Evolutionary conservation across 495 filamentous ascomycete genomes (phyloP), one percentile per base, ranked within the genome.

Genomic region (Penicillium verhagenii): DNA sequence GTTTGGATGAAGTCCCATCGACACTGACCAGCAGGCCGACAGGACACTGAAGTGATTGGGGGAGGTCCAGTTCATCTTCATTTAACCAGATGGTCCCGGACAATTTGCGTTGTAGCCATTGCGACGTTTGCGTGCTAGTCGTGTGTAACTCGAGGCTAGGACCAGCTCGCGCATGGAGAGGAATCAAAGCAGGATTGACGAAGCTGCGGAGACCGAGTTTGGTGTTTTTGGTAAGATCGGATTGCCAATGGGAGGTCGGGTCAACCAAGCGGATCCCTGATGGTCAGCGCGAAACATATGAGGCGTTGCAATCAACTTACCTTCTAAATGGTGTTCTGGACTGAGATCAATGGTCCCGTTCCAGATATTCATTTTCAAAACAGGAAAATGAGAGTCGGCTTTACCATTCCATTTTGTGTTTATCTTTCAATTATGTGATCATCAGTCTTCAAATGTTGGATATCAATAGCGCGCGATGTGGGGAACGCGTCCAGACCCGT

Each of bases 91-190:
- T 46, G 14, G 63, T 56, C 20, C 67, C 65, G 6, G 65, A 57
- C 26, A 69, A 44, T 54, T 70, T 72, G 48, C 47, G 52, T 56
- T 67, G 71, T 25, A 82, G 62, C 77, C 77, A 81, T 71, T 69
- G 63, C 18, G 68, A 64, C 2, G 78, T 74, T 38, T 52, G 56
- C 14, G 59, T 54, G 53, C 75, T 59, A 4, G 29, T 60, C 1
- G 75, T 71, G 54, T 74, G 76, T 19, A 81, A 50, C 57, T 79
- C 75, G 43, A 80, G 69, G 33, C 69, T 78, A 7, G 77, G 78
- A n/a, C 79, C 78, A n/a, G 68, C 71, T 44, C 74, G 73, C 13
- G 77, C 73, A 47, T 79, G 73, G 3, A 82, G 61, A 25, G 79
- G 79, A 8, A 82, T 76, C 3, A 74, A 56, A 10, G 74, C 59